phyloP scores from a whole-genome alignment of 441 rosid genomes.

The Corymbia calophylla region DNA sequence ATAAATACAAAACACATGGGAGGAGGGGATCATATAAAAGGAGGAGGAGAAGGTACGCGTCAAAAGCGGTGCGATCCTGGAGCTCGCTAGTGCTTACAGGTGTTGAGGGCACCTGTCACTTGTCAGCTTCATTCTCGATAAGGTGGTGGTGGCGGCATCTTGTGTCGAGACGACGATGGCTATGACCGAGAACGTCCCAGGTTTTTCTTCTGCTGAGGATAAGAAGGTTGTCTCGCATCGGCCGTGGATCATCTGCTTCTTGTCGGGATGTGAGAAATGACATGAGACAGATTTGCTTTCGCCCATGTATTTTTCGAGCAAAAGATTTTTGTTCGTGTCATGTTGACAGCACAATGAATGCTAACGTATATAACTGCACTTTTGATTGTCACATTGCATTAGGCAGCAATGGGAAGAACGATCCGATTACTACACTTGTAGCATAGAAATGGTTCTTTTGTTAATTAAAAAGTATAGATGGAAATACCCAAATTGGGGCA shows the following conservation, averaged over 20 bases:
- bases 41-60: conserved; percentile 24
- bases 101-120: conserved; percentile 37
- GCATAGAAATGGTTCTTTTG: not conserved
- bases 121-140: conserved; percentile 16
- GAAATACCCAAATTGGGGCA: not conserved
- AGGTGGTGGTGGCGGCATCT: not conserved
- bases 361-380: not conserved
- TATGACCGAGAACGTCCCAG: not conserved
- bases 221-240: not conserved
- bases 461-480: not conserved
- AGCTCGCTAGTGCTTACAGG: conserved; percentile 29
- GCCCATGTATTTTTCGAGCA: not conserved
- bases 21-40: not conserved
- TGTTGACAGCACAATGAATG: not conserved
- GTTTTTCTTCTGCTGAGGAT: not conserved
- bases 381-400: not conserved
- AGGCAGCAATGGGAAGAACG: not conserved
- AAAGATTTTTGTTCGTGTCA: not conserved
- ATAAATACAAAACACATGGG: not conserved
- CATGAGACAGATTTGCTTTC: not conserved
- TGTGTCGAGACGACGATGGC: not conserved
- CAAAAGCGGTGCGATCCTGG: conserved; percentile 5
- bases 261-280: not conserved
- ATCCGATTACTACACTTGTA: not conserved
- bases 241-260: not conserved